Percentiles rank a stretch among this genome's conserved stretches.
phyloP scores from a whole-genome alignment of 2,329 filamentous ascomycete species.

The Diaporthe aspalathi region DNA sequence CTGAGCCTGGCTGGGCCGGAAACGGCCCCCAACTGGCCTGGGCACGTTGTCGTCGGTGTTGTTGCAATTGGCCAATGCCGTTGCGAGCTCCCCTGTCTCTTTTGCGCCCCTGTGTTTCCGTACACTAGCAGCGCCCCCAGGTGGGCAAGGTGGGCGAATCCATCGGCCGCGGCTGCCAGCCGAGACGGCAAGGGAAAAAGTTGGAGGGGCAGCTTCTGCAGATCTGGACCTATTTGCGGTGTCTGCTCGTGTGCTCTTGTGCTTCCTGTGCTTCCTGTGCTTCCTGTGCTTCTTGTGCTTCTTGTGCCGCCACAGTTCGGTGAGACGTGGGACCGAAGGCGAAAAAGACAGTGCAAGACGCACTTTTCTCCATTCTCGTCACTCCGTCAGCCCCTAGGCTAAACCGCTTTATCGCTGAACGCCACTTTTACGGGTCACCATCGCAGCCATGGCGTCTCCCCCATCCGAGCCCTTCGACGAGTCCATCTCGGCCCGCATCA shows the following conservation, averaged over 20 bases:
- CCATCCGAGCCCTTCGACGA: conserved; percentile 53
- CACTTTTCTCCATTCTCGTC: too few species aligned
- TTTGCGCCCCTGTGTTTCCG: background rate
- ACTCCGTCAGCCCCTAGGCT: background rate
- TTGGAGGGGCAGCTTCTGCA: conserved; percentile 30
- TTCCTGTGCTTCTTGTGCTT: too few species aligned
- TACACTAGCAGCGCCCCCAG: background rate
- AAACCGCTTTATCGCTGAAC: background rate
- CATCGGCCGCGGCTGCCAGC: conserved; percentile 7
- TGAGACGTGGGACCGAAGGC: background rate
- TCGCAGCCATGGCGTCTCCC: conserved; percentile 16
- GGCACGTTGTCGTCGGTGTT: conserved; percentile 22
- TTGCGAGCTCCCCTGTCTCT: conserved; percentile 12
- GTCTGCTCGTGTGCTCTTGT: background rate
- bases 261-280: too few species aligned
- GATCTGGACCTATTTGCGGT: conserved; percentile 14
- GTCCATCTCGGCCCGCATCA: conserved; percentile 64
- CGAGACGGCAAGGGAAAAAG: conserved; percentile 12
- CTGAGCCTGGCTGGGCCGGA: conserved; percentile 9
- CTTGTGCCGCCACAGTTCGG: background rate
- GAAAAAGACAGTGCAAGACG: background rate
- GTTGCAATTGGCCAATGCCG: conserved; percentile 35
- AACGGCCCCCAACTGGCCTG: conserved; percentile 29
- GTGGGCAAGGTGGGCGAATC: conserved; percentile 21
- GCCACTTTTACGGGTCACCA: background rate